These are phyloP conservation scores for Botrytis fragariae DNA, from an alignment of 2,329 filamentous ascomycete species.

Conservation along the genomic window DNA sequence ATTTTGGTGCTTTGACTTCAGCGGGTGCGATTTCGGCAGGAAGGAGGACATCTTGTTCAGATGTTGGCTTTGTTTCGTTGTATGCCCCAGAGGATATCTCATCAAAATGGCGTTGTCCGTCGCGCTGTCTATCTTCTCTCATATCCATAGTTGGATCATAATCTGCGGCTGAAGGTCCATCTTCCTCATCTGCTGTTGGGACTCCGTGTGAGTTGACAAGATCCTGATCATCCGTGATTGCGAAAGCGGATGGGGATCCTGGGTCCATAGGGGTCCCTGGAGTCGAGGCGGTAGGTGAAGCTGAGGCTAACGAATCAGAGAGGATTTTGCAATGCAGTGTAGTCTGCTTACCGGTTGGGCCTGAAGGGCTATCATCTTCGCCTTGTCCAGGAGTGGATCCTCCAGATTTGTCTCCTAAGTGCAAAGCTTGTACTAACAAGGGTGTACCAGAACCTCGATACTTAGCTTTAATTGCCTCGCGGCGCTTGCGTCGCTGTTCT, in stretches of 20 bases:
- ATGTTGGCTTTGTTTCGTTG: constrained; percentile 54
- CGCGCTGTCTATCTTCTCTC: constrained; percentile 74
- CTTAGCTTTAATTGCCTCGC: constrained; percentile 83
- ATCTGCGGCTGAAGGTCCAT: constrained; percentile 86
- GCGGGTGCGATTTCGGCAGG: constrained; percentile 38
- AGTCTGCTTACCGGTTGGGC: constrained; percentile 41
- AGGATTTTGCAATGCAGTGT: background rate
- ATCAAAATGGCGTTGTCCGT: constrained; percentile 61
- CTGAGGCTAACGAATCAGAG: constrained; percentile 28
- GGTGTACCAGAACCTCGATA: constrained; percentile 69
- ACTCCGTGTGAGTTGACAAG: constrained; percentile 60
- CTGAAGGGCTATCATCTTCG: constrained; percentile 30
- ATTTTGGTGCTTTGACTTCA: constrained; percentile 43
- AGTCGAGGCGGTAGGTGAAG: constrained; percentile 38
- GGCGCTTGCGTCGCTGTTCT: constrained; percentile 77
- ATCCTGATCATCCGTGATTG: constrained; percentile 64
- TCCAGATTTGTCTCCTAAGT: constrained; percentile 38
- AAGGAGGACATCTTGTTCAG: constrained; percentile 51
- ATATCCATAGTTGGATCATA: constrained; percentile 89
- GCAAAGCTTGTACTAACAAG: constrained; percentile 63
- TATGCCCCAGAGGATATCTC: constrained; percentile 55
- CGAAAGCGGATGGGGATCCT: constrained; percentile 48
- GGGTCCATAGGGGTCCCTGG: constrained; percentile 37
- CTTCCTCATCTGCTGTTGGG: constrained; percentile 44
- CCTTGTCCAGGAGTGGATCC: constrained; percentile 33